Evolutionary conservation across 768 basidiomycete species (phyloP), one percentile per base, ranked within the genome.

Genomic region (Myochromella boudieri): DNA sequence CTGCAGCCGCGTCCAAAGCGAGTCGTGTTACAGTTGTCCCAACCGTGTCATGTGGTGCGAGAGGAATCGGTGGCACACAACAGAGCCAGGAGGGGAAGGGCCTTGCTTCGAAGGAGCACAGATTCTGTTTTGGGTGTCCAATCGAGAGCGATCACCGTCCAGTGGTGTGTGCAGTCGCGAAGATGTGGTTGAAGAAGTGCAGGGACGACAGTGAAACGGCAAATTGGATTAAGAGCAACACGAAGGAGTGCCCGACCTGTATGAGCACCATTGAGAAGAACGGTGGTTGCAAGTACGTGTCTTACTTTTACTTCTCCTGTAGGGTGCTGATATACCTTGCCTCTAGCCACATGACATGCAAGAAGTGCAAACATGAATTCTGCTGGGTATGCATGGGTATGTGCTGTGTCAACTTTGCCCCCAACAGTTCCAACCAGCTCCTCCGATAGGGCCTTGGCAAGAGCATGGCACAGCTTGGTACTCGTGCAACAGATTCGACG

Each of bases 251-350:
- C 64, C 76, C 82, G 15, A 86, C 93, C 63, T 99, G 97, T 65
- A 87, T 92, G 65, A 93, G 92, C 58, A 98, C 97, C 43, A 99
- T 99, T 48, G 97, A 99, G 80, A 99, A 99, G 86, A 98, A 98
- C 55, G 97, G 97, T 7, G 97, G 97, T 10, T 99, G 97, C 93
- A 98, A 99, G 94, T 97, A 61, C 61, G 93, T 85, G 11, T 17
- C 18, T 37, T 33, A 44, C 36, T 29, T 46, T 17, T 7, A 48
- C 33, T 49, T 25, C 34, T 32, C 39, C 38, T 48, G 46, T 37
- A 40, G 24, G 46, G 12, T 25, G 43, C 32, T 18, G 37, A 52
- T 31, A 22, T 34, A n/a, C 10, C 14, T 17, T 26, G 28, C 37
- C 8, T 31, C 7, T 54, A 97, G 95, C 75, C 97, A 99, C 67